Base-by-base conservation (phyloP, 2,329 filamentous ascomycete species). In the Aureobasidium sp. region DNA sequence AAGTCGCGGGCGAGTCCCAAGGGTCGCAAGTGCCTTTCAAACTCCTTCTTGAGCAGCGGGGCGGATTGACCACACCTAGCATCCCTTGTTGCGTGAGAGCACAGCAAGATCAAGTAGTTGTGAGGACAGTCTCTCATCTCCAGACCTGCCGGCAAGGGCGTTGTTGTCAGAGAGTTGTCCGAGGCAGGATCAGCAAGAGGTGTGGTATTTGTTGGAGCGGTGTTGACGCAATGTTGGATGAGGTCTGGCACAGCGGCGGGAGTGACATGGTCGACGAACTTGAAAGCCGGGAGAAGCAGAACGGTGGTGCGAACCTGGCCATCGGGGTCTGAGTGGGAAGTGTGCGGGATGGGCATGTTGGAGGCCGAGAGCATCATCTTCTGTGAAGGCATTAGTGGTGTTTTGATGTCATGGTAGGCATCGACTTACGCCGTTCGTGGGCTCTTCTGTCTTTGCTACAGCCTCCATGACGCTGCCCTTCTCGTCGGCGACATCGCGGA, bases 11-110 rank as follows among this genome's bases (percentile, higher is more conserved):
- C 92, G 22, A 99, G 77, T 0, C 91, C 92, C 14, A 96, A 79
- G 1, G 90, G 89, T 0, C 91, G 87, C 39, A 97, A 81, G 72
- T 97, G 91, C 1, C 93, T 84, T 78, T 96, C 91, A 61, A 99
- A 84, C 76, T 97, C 94, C 70, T 87, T 87, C 49, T 87, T 84
- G n/a, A 97, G 79, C 2, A 99, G 80, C 2, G 94, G 94, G 1
- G 94, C 94, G 37, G 89, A 94, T 78, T 97, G 92, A 0, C 93
- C 94, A 73, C 94, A 97, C 68, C 94, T 89, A 0, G 90, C 92
- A 74, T 97, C 94, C 65, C 94, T 88, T n/a, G 91, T 97, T 70
- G 85, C 86, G 72, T 97, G 94, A 49, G 90, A 96, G 80, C 94
- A 99, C 71, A 99, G 87, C 56, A 99, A 84, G 70, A 99, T 91